Evolutionary conservation across 441 rosid genomes (phyloP).

Genomic region (Manihot esculenta): DNA sequence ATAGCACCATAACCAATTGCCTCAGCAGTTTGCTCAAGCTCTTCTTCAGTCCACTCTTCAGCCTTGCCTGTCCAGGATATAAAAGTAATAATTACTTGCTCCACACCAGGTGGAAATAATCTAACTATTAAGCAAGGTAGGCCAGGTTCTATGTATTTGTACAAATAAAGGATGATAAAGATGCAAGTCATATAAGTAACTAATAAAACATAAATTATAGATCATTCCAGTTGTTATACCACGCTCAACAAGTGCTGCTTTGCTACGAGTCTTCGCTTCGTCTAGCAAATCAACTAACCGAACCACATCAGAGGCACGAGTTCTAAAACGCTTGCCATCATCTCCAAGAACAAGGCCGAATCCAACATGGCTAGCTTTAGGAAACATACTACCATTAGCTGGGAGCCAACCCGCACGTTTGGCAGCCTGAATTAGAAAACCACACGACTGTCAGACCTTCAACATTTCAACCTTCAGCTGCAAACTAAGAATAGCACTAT

Average conservation of each 20-base stretch:
- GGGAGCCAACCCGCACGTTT: constrained; percentile 87
- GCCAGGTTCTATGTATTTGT: neutral
- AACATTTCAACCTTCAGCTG: neutral
- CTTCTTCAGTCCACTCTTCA: constrained; percentile 79
- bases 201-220: constrained; percentile 7
- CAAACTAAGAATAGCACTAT: neutral
- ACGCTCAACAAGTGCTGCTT: constrained; percentile 66
- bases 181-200: neutral
- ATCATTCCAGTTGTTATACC: constrained; percentile 45
- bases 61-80: constrained; percentile 56
- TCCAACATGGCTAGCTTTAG: constrained; percentile 75
- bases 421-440: constrained; percentile 62
- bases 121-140: neutral
- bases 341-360: constrained; percentile 94
- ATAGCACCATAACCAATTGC: constrained; percentile 96
- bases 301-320: constrained; percentile 79
- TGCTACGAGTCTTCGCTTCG: constrained; percentile 84
- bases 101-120: neutral
- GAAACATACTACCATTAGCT: constrained; percentile 43
- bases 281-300: constrained; percentile 89
- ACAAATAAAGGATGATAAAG: neutral
- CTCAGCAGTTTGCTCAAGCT: constrained; percentile 84
- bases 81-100: neutral
- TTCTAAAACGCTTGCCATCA: constrained; percentile 89
- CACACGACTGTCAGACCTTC: constrained; percentile 15